A percentile compares a stretch with the other conserved stretches of the same genome.
Evolutionary conservation across 1,284 basidiomycete genomes (phyloP).

Genomic region (Cryptococcus sp.): DNA sequence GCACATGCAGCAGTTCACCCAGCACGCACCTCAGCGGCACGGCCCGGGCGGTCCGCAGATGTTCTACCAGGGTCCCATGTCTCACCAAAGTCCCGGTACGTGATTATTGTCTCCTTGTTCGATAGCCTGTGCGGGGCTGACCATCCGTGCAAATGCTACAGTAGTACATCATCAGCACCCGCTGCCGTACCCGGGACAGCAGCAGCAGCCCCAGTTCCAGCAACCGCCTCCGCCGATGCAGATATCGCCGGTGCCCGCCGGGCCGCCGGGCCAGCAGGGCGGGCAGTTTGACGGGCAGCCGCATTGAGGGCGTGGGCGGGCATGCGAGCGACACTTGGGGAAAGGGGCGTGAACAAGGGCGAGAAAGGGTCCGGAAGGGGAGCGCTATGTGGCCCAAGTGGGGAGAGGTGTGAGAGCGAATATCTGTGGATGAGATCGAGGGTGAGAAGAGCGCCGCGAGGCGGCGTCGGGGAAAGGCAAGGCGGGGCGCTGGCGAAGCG

Average conservation of each 20-base stretch:
- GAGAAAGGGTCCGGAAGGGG: no score
- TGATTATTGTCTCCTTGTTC: constrained; percentile 5
- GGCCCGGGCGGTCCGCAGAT: constrained; percentile 20
- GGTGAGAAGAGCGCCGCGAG: background rate
- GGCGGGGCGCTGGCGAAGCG: no score
- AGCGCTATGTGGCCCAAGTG: background rate
- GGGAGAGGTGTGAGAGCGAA: constrained; percentile 3
- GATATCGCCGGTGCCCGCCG: background rate
- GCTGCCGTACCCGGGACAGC: background rate
- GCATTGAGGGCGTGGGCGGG: background rate
- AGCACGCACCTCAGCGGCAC: constrained; percentile 23
- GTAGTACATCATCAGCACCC: constrained; percentile 17
- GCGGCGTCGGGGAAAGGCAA: no score
- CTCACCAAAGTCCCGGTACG: constrained; percentile 44
- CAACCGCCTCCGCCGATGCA: constrained; percentile 13
- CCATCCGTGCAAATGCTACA: background rate
- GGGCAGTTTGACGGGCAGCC: no score
- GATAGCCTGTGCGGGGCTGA: background rate
- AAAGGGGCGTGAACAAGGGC: background rate
- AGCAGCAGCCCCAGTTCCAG: constrained; percentile 7
- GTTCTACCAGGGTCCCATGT: constrained; percentile 29
- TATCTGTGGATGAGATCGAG: constrained; percentile 1
- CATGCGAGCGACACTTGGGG: background rate
- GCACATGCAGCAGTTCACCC: constrained; percentile 37
- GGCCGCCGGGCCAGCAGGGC: background rate